These are phyloP conservation scores for Diospyros lotus DNA, from an alignment of 148 eudicot species.

Conservation along the genomic window DNA sequence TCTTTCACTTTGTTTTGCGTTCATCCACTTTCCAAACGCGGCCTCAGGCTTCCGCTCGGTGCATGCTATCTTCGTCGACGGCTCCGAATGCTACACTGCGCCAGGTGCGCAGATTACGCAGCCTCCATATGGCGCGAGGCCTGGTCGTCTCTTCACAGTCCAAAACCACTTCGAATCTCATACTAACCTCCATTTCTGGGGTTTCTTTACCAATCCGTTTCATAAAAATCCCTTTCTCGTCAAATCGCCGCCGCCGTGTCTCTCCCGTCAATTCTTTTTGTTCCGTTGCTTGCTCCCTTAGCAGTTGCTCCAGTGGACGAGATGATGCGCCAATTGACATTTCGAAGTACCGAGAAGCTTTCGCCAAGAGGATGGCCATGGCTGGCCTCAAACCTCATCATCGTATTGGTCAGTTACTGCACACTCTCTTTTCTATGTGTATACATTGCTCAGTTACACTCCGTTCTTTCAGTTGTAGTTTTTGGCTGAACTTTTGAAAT, in stretches of 20 bases:
- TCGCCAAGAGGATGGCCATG: slow-evolving; percentile 53
- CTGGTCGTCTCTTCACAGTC: slow-evolving; percentile 5
- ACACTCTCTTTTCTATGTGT: not conserved
- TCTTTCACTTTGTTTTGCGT: too few species aligned
- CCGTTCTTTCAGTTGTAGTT: too few species aligned
- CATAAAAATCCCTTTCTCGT: not conserved
- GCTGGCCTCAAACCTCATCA: slow-evolving; percentile 67
- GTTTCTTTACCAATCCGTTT: not conserved
- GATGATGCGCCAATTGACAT: slow-evolving; percentile 23
- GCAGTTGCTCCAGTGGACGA: slow-evolving; percentile 23
- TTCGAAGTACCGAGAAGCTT: slow-evolving; percentile 35
- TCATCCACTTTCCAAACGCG: too few species aligned
- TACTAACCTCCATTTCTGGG: slow-evolving; percentile 16
- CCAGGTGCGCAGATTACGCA: slow-evolving; percentile 6
- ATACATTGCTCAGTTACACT: not conserved
- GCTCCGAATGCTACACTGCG: not conserved
- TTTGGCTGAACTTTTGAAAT: too few species aligned
- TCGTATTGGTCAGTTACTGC: slow-evolving; percentile 43
- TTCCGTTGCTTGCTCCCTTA: slow-evolving; percentile 13
- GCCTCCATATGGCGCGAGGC: slow-evolving; percentile 17
- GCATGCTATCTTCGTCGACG: not conserved
- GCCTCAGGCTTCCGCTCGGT: too few species aligned
- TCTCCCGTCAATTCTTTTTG: slow-evolving; percentile 11
- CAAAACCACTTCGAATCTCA: slow-evolving; percentile 13
- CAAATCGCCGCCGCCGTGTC: slow-evolving; percentile 10